Evolutionary conservation across 768 basidiomycete species (phyloP), one percentile per base, ranked within the genome.

Genomic region (Gymnopilus dilepis): DNA sequence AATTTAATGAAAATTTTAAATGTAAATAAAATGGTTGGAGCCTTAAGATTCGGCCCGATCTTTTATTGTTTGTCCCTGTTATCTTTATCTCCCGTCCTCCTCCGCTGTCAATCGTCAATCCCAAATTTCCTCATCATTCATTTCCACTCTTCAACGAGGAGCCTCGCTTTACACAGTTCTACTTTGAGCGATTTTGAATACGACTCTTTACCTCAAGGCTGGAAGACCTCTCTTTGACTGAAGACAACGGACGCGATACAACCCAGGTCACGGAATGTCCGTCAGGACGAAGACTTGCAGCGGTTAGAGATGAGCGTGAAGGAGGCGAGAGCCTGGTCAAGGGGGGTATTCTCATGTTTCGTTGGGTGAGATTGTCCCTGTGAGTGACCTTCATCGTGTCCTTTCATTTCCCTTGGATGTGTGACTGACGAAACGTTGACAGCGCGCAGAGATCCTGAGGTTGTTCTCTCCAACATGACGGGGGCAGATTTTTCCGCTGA

Each of bases 401-500:
- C n/a, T n/a, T n/a, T n/a, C n/a, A n/a, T n/a, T n/a, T n/a, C n/a
- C n/a, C n/a, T n/a, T n/a, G n/a, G n/a, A n/a, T n/a, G n/a, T n/a
- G n/a, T n/a, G n/a, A n/a, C n/a, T n/a, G n/a, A n/a, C n/a, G n/a
- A n/a, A n/a, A n/a, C n/a, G n/a, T n/a, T n/a, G n/a, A n/a, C n/a
- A n/a, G n/a, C n/a, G n/a, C n/a, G 13, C 65, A n/a, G n/a, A 92
- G 90, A 87, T 92, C 59, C 76, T 93, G 53, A 83, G 78, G 43
- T 71, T 89, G 2, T 92, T 92, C 68, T 78, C 80, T 38, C 86
- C 89, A 74, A 0, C 80, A 77, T 11, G 74, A 76, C 7, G 88
- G 86, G 87, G 0, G 88, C 88, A 12, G 88, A 94, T 65, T 91
- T 93, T 70, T 93, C 92, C 67, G 91, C 90, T n/a, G n/a, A n/a